Conservation (phyloP, 2,329 filamentous ascomycete species). For the Colletotrichum siamense region DNA sequence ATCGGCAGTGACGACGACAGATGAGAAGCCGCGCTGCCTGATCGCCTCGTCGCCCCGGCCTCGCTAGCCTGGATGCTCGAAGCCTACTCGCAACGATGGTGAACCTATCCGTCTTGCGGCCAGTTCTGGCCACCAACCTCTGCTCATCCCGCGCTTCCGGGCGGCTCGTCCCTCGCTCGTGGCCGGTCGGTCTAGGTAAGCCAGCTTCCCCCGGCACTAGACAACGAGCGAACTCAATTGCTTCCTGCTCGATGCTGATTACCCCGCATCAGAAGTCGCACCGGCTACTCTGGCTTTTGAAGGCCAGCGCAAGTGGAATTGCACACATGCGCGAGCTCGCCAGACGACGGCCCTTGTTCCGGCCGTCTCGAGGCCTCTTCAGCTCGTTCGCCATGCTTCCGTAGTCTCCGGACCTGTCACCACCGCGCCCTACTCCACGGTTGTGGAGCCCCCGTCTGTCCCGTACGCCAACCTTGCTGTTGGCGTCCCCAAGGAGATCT, state of each 20-base stretch:
- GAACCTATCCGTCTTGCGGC: slow-evolving; percentile 16
- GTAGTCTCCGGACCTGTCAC: slow-evolving; percentile 30
- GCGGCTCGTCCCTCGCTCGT: slow-evolving; percentile 8
- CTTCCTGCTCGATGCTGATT: background rate
- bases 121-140: slow-evolving; percentile 11
- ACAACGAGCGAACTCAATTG: background rate
- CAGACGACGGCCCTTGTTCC: slow-evolving; percentile 32
- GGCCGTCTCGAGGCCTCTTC: slow-evolving; percentile 35
- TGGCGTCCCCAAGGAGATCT: slow-evolving; percentile 82
- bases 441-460: slow-evolving; percentile 47
- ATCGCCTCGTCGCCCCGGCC: slow-evolving; percentile 4
- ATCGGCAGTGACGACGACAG: slow-evolving; percentile 5
- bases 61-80: slow-evolving; percentile 13
- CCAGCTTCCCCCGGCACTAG: background rate
- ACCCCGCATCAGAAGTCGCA: background rate
- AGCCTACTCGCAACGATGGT: slow-evolving; percentile 10
- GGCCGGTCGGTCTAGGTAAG: slow-evolving; percentile 7
- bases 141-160: slow-evolving; percentile 7
- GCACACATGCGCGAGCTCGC: slow-evolving; percentile 40
- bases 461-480: slow-evolving; percentile 78
- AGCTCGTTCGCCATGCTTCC: slow-evolving; percentile 45
- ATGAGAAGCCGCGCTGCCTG: slow-evolving; percentile 7
- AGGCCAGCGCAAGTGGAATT: slow-evolving; percentile 35
- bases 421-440: slow-evolving; percentile 43
- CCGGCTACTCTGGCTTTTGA: background rate